phyloP scores from a whole-genome alignment of 2,329 filamentous ascomycete species.

The Neonectria sp. region DNA sequence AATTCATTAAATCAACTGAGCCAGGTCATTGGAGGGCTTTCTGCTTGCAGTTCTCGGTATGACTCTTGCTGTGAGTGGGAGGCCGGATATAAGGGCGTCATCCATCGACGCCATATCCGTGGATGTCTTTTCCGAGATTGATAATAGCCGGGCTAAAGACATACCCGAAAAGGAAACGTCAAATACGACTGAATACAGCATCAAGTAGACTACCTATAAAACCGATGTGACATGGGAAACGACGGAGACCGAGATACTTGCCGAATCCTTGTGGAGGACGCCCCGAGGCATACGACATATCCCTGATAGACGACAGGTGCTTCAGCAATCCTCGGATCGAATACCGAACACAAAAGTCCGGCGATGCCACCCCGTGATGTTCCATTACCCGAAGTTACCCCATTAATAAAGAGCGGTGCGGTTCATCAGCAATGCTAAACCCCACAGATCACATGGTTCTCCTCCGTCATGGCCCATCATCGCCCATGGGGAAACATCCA shows the following conservation, averaged over 20 bases:
- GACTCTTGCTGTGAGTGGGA: background rate
- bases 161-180: background rate
- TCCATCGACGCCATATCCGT: background rate
- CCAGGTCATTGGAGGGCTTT: background rate
- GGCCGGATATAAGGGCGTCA: background rate
- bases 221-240: background rate
- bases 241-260: background rate
- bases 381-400: slow-evolving; percentile 8
- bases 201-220: background rate
- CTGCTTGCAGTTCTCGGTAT: background rate
- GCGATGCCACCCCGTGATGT: background rate
- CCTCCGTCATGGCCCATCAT: slow-evolving; percentile 9
- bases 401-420: slow-evolving; percentile 6
- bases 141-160: background rate
- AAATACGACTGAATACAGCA: background rate
- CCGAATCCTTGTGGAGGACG: background rate
- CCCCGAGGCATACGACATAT: background rate
- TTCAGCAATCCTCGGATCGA: background rate
- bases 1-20: background rate
- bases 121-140: slow-evolving; percentile 4
- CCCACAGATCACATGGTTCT: slow-evolving; percentile 16
- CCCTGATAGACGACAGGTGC: background rate
- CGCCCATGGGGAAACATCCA: slow-evolving; percentile 1
- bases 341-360: background rate
- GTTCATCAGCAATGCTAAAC: slow-evolving; percentile 8